Evolutionary conservation across 163 green algal species (phyloP), one percentile per base, ranked within the genome.

Genomic region (Prototheca cutis): DNA sequence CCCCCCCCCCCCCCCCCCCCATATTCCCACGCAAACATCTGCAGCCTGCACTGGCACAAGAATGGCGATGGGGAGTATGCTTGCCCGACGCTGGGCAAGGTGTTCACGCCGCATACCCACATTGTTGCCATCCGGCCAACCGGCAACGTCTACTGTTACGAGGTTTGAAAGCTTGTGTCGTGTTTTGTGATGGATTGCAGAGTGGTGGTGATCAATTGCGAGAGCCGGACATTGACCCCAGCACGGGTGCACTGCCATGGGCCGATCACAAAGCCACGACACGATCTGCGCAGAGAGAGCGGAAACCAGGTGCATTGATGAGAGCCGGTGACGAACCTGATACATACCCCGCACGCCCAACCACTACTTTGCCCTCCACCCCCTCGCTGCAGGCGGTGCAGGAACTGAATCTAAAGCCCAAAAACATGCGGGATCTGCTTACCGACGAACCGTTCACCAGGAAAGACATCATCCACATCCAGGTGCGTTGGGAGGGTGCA

Each of bases 71-170:
- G 77, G 8, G 80, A 94, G 75, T 96, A 89, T 59, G 59, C 78
- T 30, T 96, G 89, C 72, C 91, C 91, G 1, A 82, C 96, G 25
- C 85, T 95, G 49, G 74, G 84, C 63, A 96, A 96, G 73, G 80
- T 96, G 40, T 97, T 97, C 78, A 98, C 90, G 15, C 81, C 90
- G 60, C 80, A 89, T 79, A 95, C 88, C 0, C 91, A 97, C 85
- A 97, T 98, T 58, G 92, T 94, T 28, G 91, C 92, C 6, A 62
- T 98, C 29, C 80, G 76, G 32, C 63, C 83, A 29, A 93, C 81
- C 3, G 70, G 70, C 23, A 73, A 77, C 33, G 93, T 98, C 23
- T 99, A 95, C 77, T 86, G 78, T 71, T 95, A 79, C 54, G 87
- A 97, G 58, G 85, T 80, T 47, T 51, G 42, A 10, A 2, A 21